Base-by-base conservation (phyloP, 2,329 filamentous ascomycete genomes). In the Pseudogymnoascus sp. region DNA sequence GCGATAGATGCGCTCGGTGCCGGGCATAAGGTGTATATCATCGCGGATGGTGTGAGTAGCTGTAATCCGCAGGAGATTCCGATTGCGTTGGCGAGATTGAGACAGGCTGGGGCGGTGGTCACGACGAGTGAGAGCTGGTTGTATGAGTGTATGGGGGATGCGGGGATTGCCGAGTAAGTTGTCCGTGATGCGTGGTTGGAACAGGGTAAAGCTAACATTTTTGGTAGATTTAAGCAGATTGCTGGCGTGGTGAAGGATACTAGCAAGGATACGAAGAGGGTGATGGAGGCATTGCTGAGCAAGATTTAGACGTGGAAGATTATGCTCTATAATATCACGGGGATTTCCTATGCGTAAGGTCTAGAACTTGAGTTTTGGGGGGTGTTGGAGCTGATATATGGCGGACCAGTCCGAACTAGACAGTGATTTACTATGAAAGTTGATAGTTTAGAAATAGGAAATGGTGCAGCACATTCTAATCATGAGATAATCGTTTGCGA, bases 81-180 rank as follows among this genome's bases (percentile, higher is more conserved):
- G 1, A 79, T 98, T 68, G 93, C 93, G 57, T 79, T 98, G 65
- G 87, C 85, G 21, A 78, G 93, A 67, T 74, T 98, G 77, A 80
- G 91, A 69, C 81, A 83, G 69, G 92, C 89, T 69, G 93, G 93
- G 0, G 90, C 87, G 37, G 79, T 85, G 6, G 86, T 98, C 34
- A 96, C 92, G 16, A 92, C 88, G 23, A 95, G 90, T 75, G 93
- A 98, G 84, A 90, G 90, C 76, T 88, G 90, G 78, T 78, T 97
- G 73, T 98, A 96, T 77, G 93, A 98, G 80, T 86, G 86, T 71
- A 83, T 97, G 79, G 91, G 90, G 16, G 93, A 97, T 78, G 91
- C 93, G 6, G 81, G 78, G 11, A 85, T 88, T 70, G 77, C 81
- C 0, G 85, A 87, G 76, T 79, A 66, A 65, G 75, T 74, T 19